Evolutionary conservation across 1,284 basidiomycete species (phyloP).

Genomic region (Ustilago esculenta): DNA sequence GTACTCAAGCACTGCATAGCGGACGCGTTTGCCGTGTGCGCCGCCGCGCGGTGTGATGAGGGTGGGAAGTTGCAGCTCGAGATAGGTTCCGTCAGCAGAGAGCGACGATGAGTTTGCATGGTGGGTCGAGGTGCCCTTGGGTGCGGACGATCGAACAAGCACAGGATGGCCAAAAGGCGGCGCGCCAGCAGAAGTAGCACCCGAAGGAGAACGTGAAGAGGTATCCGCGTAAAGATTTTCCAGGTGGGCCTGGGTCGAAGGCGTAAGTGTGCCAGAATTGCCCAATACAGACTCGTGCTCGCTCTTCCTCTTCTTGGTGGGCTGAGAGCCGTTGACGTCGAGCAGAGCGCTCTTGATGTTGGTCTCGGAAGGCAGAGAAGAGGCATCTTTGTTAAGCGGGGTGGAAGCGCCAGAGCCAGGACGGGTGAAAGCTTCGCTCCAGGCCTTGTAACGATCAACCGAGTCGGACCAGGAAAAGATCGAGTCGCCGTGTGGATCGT

Average conservation of each 20-base stretch:
- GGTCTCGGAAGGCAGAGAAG: constrained; percentile 1
- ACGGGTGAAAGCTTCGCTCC: constrained; percentile 56
- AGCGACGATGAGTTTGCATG: constrained; percentile 40
- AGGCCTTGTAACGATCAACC: constrained; percentile 59
- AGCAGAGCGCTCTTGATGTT: constrained; percentile 7
- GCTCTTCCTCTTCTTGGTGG: constrained; percentile 21
- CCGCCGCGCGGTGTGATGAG: constrained; percentile 54
- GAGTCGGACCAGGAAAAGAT: constrained; percentile 64
- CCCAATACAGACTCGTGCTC: constrained; percentile 5
- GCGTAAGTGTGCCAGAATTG: constrained; percentile 12
- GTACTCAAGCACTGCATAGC: constrained; percentile 61
- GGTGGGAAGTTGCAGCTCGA: constrained; percentile 56
- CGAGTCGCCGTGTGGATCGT: constrained; percentile 73
- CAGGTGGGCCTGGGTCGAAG: constrained; percentile 26
- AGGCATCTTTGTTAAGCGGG: constrained; percentile 16
- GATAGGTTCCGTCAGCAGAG: constrained; percentile 43
- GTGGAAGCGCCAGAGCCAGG: constrained; percentile 48
- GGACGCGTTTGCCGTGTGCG: constrained; percentile 46
- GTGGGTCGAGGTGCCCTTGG: constrained; percentile 53
- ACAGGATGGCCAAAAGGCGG: constrained; percentile 47
- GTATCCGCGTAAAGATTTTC: constrained; percentile 36
- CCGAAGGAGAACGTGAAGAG: constrained; percentile 14
- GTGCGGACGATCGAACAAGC: constrained; percentile 45
- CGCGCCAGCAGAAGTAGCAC: constrained; percentile 15
- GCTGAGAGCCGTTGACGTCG: constrained; percentile 12